Base-by-base conservation (phyloP, 257 asterid species). In the Pogostemon cablin region DNA sequence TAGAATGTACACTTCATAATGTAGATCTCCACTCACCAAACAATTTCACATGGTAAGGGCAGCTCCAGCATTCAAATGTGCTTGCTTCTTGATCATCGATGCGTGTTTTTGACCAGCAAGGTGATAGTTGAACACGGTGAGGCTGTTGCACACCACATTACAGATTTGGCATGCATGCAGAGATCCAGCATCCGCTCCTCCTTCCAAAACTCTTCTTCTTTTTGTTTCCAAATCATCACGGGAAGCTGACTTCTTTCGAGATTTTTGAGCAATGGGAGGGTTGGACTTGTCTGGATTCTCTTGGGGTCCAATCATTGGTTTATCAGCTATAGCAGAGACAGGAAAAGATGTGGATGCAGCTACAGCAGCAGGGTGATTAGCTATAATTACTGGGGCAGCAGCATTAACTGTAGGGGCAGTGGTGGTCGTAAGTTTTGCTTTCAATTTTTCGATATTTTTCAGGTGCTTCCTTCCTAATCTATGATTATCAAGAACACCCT, bases 141-240 rank as follows among this genome's bases (percentile, higher is more conserved):
- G 87, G 40, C 96, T 87, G 64, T 86, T 89, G 88, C 98, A 92
- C 44, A 92, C 89, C 81, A 89, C 92, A 34, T 89, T 86, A 61
- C 98, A 92, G 10, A 79, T 50, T 9, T 37, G 57, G 74, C 98
- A 92, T 6, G 71, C 50, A 0, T 84, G 88, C 49, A 91, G 88
- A 9, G 84, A 72, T 5, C 65, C 59, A 56, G 80, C 86, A 10
- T 87, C 85, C 5, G 93, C 91, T 46, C 98, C 98, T 64, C 85
- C 90, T 69, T 80, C 86, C 88, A 91, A 9, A 4, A 91, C 78
- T 73, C 84, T 85, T 65, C 75, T 76, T 50, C 70, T 83, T 72
- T 92, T 86, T 4, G 87, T 75, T 74, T 83, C 98, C 81, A 92
- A 40, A 79, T 92, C 80, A 61, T 80, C 87, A 25, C 72, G 46